phyloP scores from a whole-genome alignment of 2,329 filamentous ascomycete species.

The Fusarium mundagurra region DNA sequence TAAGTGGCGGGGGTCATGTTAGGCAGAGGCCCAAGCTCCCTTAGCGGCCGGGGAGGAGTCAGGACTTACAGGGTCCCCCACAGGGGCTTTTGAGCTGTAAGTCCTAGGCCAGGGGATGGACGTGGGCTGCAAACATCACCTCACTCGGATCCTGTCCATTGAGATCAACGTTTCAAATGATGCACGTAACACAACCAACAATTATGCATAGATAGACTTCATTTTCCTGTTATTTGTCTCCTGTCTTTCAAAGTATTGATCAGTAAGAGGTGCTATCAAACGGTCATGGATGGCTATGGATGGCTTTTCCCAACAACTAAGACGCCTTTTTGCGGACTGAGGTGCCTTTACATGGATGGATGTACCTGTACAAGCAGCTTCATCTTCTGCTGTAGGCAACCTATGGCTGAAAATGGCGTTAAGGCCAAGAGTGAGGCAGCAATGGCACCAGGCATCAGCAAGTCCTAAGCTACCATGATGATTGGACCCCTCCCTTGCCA shows the following conservation, averaged over 20 bases:
- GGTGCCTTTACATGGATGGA: background rate
- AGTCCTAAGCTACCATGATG: background rate
- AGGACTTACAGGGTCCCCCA: background rate
- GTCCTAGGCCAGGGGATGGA: background rate
- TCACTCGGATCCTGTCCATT: background rate
- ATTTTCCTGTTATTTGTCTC: background rate
- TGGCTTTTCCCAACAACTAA: background rate
- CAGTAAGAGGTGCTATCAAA: background rate
- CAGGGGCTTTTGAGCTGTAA: background rate
- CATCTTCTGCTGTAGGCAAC: background rate
- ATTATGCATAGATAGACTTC: background rate
- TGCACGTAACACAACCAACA: background rate
- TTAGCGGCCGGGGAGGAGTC: background rate
- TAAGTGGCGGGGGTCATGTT: background rate
- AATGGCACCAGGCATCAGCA: conserved; percentile 6
- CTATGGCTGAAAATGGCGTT: background rate
- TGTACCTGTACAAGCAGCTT: background rate
- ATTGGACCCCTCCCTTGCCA: background rate
- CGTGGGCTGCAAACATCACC: background rate
- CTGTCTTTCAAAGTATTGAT: background rate
- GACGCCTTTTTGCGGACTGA: conserved; percentile 9
- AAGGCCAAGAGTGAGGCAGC: background rate
- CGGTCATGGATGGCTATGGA: background rate
- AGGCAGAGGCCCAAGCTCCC: conserved; percentile 11
- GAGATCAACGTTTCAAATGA: background rate